Evolutionary conservation across 2,329 filamentous ascomycete genomes (phyloP).

Genomic region (Chaetomium olivaceum): DNA sequence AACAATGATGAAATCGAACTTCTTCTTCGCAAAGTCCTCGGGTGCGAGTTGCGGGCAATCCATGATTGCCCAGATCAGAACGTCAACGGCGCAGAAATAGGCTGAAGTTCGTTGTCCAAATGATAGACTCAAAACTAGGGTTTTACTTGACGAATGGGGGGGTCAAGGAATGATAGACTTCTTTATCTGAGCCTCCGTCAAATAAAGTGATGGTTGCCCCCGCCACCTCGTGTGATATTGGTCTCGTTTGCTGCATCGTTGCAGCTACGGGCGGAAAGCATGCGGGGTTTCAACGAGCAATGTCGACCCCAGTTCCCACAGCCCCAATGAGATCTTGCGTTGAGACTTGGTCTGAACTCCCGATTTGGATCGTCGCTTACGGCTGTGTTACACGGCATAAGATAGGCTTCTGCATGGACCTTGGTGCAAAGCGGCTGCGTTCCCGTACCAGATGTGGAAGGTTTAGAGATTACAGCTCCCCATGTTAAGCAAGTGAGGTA

Average conservation of each 20-base stretch:
- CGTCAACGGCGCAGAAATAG: too few species aligned
- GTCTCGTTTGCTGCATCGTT: not conserved
- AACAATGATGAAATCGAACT: constrained; percentile 44
- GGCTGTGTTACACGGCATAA: constrained; percentile 1
- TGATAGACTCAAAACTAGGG: not conserved
- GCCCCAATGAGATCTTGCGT: not conserved
- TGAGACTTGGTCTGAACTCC: not conserved
- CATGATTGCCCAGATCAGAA: not conserved
- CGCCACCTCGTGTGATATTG: not conserved
- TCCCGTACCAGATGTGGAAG: not conserved
- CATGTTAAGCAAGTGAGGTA: too few species aligned
- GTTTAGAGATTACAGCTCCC: not conserved
- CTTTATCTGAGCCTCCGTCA: not conserved
- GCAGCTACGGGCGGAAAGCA: not conserved
- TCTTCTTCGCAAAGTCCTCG: constrained; percentile 20
- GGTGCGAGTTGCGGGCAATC: not conserved
- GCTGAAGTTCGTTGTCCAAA: not conserved
- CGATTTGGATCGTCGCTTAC: not conserved
- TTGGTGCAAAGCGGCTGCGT: not conserved
- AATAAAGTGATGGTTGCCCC: not conserved
- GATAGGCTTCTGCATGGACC: not conserved
- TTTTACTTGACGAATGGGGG: not conserved
- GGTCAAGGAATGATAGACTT: not conserved
- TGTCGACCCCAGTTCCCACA: not conserved
- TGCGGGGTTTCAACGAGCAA: not conserved